These are phyloP conservation scores for Pleurotus eryngii DNA, from an alignment of 768 basidiomycete species.

Conservation along the genomic window DNA sequence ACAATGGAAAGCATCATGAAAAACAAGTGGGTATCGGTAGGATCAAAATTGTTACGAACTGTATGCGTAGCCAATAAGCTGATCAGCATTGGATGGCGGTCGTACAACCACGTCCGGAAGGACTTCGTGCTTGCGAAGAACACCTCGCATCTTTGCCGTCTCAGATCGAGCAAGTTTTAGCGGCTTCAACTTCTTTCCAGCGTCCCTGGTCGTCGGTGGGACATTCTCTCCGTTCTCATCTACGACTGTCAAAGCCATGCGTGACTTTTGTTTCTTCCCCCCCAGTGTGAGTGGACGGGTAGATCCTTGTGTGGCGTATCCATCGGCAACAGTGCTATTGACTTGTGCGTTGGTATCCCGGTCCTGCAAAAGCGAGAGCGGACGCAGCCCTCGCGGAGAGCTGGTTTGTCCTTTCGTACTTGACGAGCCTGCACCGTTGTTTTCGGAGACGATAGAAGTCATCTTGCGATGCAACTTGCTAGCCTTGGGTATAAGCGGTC, in stretches of 20 bases:
- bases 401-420: slow-evolving; percentile 29
- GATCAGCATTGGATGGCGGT: slow-evolving; percentile 52
- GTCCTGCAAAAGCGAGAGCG: slow-evolving; percentile 61
- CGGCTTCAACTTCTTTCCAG: slow-evolving; percentile 52
- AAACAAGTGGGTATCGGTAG: slow-evolving; percentile 10
- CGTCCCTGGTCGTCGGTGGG: slow-evolving; percentile 22
- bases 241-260: slow-evolving; percentile 23
- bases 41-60: slow-evolving; percentile 20
- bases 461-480: slow-evolving; percentile 44
- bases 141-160: slow-evolving; percentile 58
- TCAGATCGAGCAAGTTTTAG: slow-evolving; percentile 60
- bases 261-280: slow-evolving; percentile 52
- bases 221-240: slow-evolving; percentile 39
- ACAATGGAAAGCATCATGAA: slow-evolving; percentile 9
- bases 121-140: slow-evolving; percentile 51
- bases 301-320: slow-evolving; percentile 17
- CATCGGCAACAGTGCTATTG: not conserved
- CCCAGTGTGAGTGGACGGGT: slow-evolving; percentile 56
- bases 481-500: slow-evolving; percentile 51
- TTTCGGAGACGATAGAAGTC: slow-evolving; percentile 19
- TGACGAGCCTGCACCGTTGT: slow-evolving; percentile 15
- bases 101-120: slow-evolving; percentile 61
- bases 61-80: slow-evolving; percentile 37
- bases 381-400: slow-evolving; percentile 51
- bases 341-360: slow-evolving; percentile 33